These are phyloP conservation scores for Lachnellula willkommii DNA, from an alignment of 2,329 filamentous ascomycete genomes.

Conservation along the genomic window DNA sequence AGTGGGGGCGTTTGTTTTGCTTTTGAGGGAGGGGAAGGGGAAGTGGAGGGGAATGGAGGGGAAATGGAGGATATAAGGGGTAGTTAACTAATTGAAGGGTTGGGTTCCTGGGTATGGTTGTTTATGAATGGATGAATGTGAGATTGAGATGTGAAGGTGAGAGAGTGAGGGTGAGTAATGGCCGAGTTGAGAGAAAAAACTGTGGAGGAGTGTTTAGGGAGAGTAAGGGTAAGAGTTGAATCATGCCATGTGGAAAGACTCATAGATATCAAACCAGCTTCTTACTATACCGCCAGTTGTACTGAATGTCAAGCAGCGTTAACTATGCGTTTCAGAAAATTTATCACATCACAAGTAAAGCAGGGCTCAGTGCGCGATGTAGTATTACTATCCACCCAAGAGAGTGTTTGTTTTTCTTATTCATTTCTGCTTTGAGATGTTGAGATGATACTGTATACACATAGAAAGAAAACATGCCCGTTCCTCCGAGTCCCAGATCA, in stretches of 20 bases:
- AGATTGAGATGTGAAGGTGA: background rate
- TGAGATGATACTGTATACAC: background rate
- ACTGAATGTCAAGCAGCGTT: too few species aligned
- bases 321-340: too few species aligned
- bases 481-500: constrained; percentile 1
- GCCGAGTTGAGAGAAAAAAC: too few species aligned
- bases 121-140: background rate
- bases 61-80: background rate
- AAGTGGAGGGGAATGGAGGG: background rate
- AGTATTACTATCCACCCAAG: background rate
- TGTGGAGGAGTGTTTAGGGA: too few species aligned
- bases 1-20: background rate
- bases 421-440: background rate
- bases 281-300: too few species aligned
- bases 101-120: background rate
- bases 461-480: constrained; percentile 1
- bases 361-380: background rate
- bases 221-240: too few species aligned
- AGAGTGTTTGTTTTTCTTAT: background rate
- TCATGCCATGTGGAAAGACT: too few species aligned
- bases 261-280: too few species aligned
- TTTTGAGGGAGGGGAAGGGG: background rate
- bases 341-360: too few species aligned
- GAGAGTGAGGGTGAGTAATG: too few species aligned
- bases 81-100: background rate